Evolutionary conservation across 2,329 filamentous ascomycete genomes (phyloP), one percentile per base, ranked within the genome.

Genomic region (Fusarium sp.): DNA sequence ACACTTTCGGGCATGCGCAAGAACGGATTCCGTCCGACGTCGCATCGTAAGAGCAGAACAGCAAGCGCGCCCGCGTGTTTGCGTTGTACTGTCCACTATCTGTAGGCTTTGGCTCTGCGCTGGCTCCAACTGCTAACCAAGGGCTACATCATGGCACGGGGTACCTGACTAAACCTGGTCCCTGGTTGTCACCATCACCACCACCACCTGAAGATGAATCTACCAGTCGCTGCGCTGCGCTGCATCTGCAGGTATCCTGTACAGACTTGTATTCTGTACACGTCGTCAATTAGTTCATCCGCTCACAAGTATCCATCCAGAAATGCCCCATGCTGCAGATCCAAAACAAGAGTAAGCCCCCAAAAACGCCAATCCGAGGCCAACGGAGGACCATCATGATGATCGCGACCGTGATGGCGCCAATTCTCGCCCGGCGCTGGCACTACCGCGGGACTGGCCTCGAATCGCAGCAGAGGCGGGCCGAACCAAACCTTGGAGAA

Each of bases 171-270:
- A 35, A 29, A 63, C 62, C 68, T 48, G 57, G 59, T 39, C 64
- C 64, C 56, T 62, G 58, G 56, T 35, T 61, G 60, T 63, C 59
- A 67, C 65, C 65, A 67, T 69, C 72, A 75, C 72, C 61, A 56
- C 64, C 62, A 67, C 48, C 72, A 74, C 72, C 72, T 74, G 72
- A 75, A 74, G 33, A 67, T 73, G 72, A 75, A 75, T 66, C 72
- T 69, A 64, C 24, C 31, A 57, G 33, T 56, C 45, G 41, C 64
- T 31, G 9, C 45, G 35, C 64, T 31, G 9, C 29, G 29, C 29
- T 72, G 33, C 61, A 74, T 14, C 57, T 56, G 50, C 62, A 41
- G 64, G 43, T 60, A 61, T 33, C 52, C 61, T 67, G 16, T 22
- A 16, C 39, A 45, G 10, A 37, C 14, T 20, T 16, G 22, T 29